Base-by-base conservation (phyloP, 2,329 filamentous ascomycete genomes). In the Colletotrichum brevisporum region DNA sequence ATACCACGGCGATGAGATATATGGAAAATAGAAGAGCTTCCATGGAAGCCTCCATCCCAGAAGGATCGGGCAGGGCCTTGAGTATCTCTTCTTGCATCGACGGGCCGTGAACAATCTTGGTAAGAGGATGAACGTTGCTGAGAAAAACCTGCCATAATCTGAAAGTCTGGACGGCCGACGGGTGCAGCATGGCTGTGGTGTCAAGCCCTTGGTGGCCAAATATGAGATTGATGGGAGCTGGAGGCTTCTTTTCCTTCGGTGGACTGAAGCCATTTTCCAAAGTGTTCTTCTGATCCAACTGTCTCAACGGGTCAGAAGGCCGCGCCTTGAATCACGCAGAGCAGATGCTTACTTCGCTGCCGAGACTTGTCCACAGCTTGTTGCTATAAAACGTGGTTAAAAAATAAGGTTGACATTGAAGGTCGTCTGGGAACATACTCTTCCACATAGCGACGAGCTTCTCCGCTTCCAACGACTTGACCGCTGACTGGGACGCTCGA, bases 121-220 rank as follows among this genome's bases (percentile, higher is more conserved):
- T 88, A 51, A 94, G 77, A 0, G 92, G 92, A 73, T 95, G 92
- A 61, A 95, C 89, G 69, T 93, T 90, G 55, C 93, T 89, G 5
- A 94, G 81, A 71, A 91, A 94, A 8, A 89, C 82, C 76, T 94
- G 91, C 92, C 92, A 95, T 5, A 95, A 83, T 58, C 86, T 85
- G 74, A 93, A 67, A 2, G 64, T 63, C 39, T 67, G 64, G 2
- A 67, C 31, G 9, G 64, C 58, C 4, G 52, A 67, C 13, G 64
- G 64, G 13, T 67, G 24, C 5, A 67, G 36, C 52, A 52, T 55
- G 8, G 27, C 45, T 9, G 26, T 51, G 16, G 45, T 52, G 6
- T 67, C 41, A 5, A 31, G 6, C 16, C 16, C 83, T 80, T 55
- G 51, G 6, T 39, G 24, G 1, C 43, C 51, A 8, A 67, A 51